A percentile compares a stretch with the other conserved stretches of the same genome.
Evolutionary conservation across 2,329 filamentous ascomycete genomes (phyloP).

Genomic region (Nigrograna mackinnonii): DNA sequence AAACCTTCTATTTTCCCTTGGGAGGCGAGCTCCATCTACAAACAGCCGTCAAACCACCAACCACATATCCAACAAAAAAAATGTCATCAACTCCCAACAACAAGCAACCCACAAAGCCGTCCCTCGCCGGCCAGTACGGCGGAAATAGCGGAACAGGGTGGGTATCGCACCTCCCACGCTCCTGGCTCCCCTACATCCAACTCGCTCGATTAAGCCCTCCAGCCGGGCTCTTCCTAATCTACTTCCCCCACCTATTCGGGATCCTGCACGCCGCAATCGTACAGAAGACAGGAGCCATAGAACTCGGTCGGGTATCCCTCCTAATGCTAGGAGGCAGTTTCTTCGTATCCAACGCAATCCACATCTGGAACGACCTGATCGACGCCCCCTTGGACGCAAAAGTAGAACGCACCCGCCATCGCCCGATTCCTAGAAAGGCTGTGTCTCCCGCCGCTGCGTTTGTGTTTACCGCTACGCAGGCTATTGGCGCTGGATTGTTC

Average conservation of each 20-base stretch:
- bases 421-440: conserved; percentile 48
- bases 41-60: no score
- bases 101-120: no score
- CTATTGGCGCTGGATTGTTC: conserved; percentile 3
- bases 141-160: conserved; percentile 1
- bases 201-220: conserved; percentile 13
- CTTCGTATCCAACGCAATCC: conserved; percentile 27
- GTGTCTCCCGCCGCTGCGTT: conserved; percentile 42
- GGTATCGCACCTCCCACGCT: conserved; percentile 2
- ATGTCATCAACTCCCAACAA: no score
- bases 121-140: background rate
- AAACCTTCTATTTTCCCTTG: no score
- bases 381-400: conserved; percentile 58
- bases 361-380: conserved; percentile 60
- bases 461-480: conserved; percentile 43
- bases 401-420: conserved; percentile 19
- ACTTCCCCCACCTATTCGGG: conserved; percentile 42
- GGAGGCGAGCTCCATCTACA: no score
- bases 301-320: no score
- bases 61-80: no score
- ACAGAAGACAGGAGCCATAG: no score
- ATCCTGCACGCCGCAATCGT: conserved; percentile 45
- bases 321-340: conserved; percentile 40
- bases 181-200: conserved; percentile 12
- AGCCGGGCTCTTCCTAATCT: conserved; percentile 54